A percentile compares a stretch with the other conserved stretches of the same genome.
Evolutionary conservation across 139 green algal species (phyloP).

Genomic region (Volvox reticuliferus): DNA sequence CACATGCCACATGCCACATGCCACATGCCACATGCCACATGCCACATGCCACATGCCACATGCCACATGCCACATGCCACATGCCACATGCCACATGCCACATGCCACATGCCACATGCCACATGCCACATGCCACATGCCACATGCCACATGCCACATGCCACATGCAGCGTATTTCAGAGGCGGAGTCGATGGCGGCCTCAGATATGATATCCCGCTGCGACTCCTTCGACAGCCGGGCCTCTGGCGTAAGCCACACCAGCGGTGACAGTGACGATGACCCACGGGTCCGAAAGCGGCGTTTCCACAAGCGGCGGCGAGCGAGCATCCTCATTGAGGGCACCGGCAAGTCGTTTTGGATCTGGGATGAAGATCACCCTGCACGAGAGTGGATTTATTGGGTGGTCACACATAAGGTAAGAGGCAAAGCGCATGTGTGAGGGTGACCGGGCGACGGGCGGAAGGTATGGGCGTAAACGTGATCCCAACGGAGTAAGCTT

Average conservation of each 20-base stretch:
- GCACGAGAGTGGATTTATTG: slow-evolving; percentile 58
- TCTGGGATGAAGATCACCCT: slow-evolving; percentile 70
- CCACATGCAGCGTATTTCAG: slow-evolving; percentile 18
- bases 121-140: background rate
- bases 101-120: background rate
- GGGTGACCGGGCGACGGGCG: too few species aligned
- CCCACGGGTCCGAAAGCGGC: background rate
- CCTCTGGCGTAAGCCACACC: background rate
- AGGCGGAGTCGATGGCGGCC: background rate
- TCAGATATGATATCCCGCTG: slow-evolving; percentile 19
- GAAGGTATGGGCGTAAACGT: too few species aligned
- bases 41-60: background rate
- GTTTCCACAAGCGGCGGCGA: slow-evolving; percentile 47
- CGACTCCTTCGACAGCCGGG: background rate
- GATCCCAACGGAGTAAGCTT: too few species aligned
- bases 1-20: background rate
- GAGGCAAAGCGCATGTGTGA: background rate
- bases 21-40: background rate
- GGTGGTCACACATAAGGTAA: slow-evolving; percentile 49
- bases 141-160: background rate
- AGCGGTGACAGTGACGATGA: background rate
- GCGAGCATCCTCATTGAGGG: slow-evolving; percentile 61
- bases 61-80: background rate
- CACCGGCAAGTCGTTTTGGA: slow-evolving; percentile 58
- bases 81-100: background rate